Percentiles rank a stretch among this genome's conserved stretches.
These are phyloP conservation scores for Cytospora piceae DNA, from an alignment of 2,329 filamentous ascomycete species.

Conservation along the genomic window DNA sequence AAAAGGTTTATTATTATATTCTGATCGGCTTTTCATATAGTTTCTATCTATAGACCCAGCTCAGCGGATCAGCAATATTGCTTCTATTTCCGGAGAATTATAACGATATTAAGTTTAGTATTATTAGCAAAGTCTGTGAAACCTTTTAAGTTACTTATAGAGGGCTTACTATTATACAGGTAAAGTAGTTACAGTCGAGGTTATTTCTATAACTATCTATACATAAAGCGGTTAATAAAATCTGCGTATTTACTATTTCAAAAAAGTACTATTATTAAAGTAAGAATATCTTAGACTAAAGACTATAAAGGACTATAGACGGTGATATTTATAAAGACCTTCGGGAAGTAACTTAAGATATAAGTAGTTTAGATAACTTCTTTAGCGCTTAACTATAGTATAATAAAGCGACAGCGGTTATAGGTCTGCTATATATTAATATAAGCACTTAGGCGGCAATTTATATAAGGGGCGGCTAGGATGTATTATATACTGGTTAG, in stretches of 20 bases:
- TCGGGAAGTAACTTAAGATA: too few species aligned
- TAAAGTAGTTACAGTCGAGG: conserved; percentile 2
- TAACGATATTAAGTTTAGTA: too few species aligned
- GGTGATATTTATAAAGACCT: too few species aligned
- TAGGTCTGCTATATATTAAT: too few species aligned
- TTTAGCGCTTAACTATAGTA: too few species aligned
- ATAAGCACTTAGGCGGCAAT: too few species aligned
- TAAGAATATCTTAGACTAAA: not conserved
- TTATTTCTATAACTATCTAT: conserved; percentile 17
- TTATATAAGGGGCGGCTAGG: not conserved
- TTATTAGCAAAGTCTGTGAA: too few species aligned
- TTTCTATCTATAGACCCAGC: conserved; percentile 11
- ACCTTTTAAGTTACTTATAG: conserved; percentile 24
- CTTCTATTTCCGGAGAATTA: conserved; percentile 30
- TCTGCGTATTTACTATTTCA: conserved; percentile 8
- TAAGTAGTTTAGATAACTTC: too few species aligned
- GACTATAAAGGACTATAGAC: too few species aligned
- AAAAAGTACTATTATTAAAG: not conserved
- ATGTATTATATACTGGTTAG: conserved; percentile 7
- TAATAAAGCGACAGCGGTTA: too few species aligned
- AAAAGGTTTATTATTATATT: conserved; percentile 35
- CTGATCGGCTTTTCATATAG: conserved; percentile 20
- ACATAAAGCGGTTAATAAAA: conserved; percentile 25
- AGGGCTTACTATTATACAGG: conserved; percentile 23
- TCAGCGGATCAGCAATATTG: conserved; percentile 23